Percentiles rank a stretch among this genome's conserved stretches.
Evolutionary conservation across 192 early-diverging fungal genomes (phyloP).

Genomic region (Coemansia sp.): DNA sequence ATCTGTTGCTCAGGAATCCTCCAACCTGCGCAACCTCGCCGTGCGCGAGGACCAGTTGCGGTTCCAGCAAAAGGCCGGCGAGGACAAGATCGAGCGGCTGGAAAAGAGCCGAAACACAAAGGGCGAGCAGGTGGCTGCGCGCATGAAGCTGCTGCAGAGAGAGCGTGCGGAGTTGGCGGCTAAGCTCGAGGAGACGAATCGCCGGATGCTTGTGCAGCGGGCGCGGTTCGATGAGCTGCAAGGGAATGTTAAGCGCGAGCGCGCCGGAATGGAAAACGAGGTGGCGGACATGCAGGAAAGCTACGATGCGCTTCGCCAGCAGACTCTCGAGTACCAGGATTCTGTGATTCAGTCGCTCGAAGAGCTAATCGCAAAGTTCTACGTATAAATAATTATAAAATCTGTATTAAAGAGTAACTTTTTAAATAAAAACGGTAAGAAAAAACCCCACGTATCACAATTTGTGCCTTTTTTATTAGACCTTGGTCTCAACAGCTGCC

Average conservation of each 20-base stretch:
- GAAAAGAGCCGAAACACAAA: conserved; percentile 33
- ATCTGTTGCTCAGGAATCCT: conserved; percentile 12
- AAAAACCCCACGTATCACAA: no score
- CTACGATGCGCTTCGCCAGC: conserved; percentile 42
- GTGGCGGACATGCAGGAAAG: conserved; percentile 33
- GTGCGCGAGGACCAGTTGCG: conserved; percentile 43
- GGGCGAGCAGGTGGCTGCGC: conserved; percentile 19
- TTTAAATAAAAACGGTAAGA: neutral
- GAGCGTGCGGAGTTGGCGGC: conserved; percentile 28
- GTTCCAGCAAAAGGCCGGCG: conserved; percentile 41
- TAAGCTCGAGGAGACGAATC: conserved; percentile 25
- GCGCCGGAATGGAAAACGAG: conserved; percentile 28
- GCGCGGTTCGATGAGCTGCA: conserved; percentile 31
- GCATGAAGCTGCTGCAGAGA: conserved; percentile 27
- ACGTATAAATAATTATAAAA: conserved; percentile 11
- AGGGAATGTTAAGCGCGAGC: conserved; percentile 20
- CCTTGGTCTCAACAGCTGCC: conserved; percentile 41
- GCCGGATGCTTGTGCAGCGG: conserved; percentile 32
- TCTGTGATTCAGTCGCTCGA: conserved; percentile 44
- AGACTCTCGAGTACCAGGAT: conserved; percentile 48
- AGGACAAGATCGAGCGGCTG: conserved; percentile 48
- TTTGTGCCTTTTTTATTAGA: no score
- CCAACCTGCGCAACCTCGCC: conserved; percentile 19
- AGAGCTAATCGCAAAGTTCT: conserved; percentile 36
- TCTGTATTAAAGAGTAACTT: neutral